These are phyloP conservation scores for Isoetes taiwanensis DNA, from an alignment of 75 land plant genomes.

Conservation along the genomic window DNA sequence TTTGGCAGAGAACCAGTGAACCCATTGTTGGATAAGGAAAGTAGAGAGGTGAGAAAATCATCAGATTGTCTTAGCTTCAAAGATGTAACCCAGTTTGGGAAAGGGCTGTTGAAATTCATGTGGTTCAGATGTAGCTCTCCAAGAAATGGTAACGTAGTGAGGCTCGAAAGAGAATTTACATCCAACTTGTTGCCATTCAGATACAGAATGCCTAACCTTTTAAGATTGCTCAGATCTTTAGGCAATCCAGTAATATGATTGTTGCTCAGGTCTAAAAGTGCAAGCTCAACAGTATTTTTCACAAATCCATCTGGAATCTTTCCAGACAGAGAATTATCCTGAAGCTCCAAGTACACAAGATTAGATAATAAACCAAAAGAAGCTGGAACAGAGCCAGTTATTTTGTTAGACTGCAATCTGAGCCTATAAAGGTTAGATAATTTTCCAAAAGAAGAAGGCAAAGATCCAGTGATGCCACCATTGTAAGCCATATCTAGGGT, in stretches of 20 bases:
- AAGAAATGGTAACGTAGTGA: background rate
- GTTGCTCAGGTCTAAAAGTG: background rate
- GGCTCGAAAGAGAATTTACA: background rate
- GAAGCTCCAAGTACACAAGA: background rate
- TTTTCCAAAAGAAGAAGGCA: background rate
- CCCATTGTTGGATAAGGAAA: background rate
- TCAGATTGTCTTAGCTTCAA: background rate
- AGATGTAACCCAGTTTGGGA: background rate
- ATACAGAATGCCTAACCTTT: background rate
- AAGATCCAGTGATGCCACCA: background rate
- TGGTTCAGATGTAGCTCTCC: background rate
- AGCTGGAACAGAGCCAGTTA: background rate
- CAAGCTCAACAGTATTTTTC: background rate
- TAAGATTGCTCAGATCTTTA: background rate
- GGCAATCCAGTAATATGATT: background rate
- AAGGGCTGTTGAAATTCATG: background rate
- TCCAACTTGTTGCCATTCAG: background rate
- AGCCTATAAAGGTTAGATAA: background rate
- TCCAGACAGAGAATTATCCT: background rate
- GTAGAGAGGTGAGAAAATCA: background rate
- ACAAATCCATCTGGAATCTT: conserved; percentile 1
- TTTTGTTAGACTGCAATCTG: background rate
- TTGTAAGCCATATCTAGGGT: background rate
- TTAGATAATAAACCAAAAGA: background rate
- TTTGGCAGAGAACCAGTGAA: background rate